phyloP scores from a whole-genome alignment of 371 early-diverging fungal species.

The Mucor circinelloides region DNA sequence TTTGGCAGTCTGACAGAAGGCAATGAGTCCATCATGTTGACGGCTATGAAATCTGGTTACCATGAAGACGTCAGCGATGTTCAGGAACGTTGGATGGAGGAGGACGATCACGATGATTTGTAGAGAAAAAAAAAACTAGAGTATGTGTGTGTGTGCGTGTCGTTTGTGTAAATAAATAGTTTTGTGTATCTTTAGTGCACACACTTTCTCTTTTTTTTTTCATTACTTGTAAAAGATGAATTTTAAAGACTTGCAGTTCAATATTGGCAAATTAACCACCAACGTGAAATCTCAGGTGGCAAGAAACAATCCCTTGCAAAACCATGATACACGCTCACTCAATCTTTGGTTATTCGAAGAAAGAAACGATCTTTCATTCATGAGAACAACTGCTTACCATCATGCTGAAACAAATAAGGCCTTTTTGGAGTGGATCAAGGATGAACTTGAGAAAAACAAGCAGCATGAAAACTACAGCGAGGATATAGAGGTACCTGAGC shows the following conservation, averaged over 20 bases:
- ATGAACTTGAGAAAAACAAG: conserved; percentile 22
- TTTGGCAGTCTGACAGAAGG: conserved; percentile 82
- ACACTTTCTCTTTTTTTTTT: conserved; percentile 1
- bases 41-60: conserved; percentile 61
- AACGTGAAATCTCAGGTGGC: conserved; percentile 40
- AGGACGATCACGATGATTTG: conserved; percentile 8
- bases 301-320: conserved; percentile 42
- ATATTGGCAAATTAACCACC: conserved; percentile 33
- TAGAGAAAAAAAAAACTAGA: conserved; percentile 1
- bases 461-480: conserved; percentile 10
- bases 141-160: background rate
- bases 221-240: conserved; percentile 19
- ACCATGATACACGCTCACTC: conserved; percentile 38
- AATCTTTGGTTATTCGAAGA: conserved; percentile 50
- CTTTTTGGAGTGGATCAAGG: conserved; percentile 33
- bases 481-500: conserved; percentile 13
- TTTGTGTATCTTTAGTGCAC: background rate
- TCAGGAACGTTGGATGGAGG: conserved; percentile 64
- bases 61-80: conserved; percentile 61
- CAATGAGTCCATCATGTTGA: conserved; percentile 78
- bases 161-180: conserved; percentile 4
- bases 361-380: conserved; percentile 32
- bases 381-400: conserved; percentile 35
- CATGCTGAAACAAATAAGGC: conserved; percentile 36
- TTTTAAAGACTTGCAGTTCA: conserved; percentile 45